Evolutionary conservation across 2,329 filamentous ascomycete species (phyloP), one percentile per base, ranked within the genome.

Genomic region (Chaetomium strumarium): DNA sequence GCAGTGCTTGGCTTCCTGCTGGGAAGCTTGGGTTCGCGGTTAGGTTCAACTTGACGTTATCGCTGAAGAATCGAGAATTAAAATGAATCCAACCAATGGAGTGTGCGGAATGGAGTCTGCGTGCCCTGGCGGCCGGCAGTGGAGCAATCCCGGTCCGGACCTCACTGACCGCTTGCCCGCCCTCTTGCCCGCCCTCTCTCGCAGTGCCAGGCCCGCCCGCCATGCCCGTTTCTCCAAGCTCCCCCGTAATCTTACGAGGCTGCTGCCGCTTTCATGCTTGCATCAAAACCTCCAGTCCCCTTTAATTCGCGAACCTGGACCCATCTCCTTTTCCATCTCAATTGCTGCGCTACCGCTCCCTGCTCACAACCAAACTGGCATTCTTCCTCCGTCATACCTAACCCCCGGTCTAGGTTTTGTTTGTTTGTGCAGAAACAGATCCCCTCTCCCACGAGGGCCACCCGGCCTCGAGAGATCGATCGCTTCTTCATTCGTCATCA

Each of bases 181-280:
- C 34, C 17, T 29, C 17, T 17, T 33, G 36, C 38, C 33, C 47
- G 40, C 31, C 29, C 24, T n/a, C 29, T 14, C 46, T 34, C 52
- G 43, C 49, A 55, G 43, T 51, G 39, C 51, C 51, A 50, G 51
- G 47, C 38, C 43, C n/a, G n/a, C n/a, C 49, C 46, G 40, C 55
- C 24, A 24, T 24, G 7, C 53, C 52, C 51, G 53, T 56, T 56
- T 56, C 53, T 49, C 46, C 49, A 57, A 58, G 51, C 52, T 47
- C 44, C 55, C 56, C 54, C 55, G 53, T 58, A 61, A 61, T 61
- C 56, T 60, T 61, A 61, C 55, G 55, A 59, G 57, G 47, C 52
- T 56, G 50, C 55, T 56, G 49, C 55, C 55, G 46, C 50, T 44
- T 52, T 46, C 47, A 48, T 24, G 37, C 49, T 46, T 46, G 49